Evolutionary conservation across 345 rosid species (phyloP).

Genomic region (Sisymbrium altissimum): DNA sequence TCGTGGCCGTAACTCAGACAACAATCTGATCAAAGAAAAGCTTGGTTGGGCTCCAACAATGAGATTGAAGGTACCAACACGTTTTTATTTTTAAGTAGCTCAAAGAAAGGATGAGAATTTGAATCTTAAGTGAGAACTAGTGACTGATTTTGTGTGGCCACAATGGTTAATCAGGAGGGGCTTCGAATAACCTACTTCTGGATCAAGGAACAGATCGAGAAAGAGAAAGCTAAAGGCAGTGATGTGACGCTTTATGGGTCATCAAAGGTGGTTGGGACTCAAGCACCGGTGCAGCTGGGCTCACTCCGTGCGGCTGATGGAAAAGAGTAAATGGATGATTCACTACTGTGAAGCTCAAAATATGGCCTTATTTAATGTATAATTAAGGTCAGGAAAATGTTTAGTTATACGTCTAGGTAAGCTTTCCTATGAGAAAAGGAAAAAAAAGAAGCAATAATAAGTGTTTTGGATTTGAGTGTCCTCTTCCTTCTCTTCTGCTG

Average conservation of each 20-base stretch:
- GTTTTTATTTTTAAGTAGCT: background rate
- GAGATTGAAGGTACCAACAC: constrained; percentile 71
- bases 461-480: constrained; percentile 22
- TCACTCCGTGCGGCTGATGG: constrained; percentile 89
- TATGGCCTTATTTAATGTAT: constrained; percentile 5
- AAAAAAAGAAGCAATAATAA: constrained; percentile 8
- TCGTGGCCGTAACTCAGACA: constrained; percentile 98
- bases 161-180: constrained; percentile 59
- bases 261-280: constrained; percentile 97
- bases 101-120: background rate
- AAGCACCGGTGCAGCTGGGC: constrained; percentile 94
- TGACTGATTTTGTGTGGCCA: background rate
- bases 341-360: background rate
- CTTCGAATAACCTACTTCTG: constrained; percentile 91
- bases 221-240: constrained; percentile 76
- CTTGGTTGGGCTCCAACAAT: constrained; percentile 99
- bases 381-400: constrained; percentile 3
- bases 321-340: constrained; percentile 53
- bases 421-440: constrained; percentile 2
- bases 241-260: constrained; percentile 80
- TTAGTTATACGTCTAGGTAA: constrained; percentile 1
- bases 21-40: constrained; percentile 91
- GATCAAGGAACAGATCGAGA: constrained; percentile 94
- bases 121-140: background rate
- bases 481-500: background rate